Conservation (phyloP, 345 rosid species). For the Toxicodendron radicans region DNA sequence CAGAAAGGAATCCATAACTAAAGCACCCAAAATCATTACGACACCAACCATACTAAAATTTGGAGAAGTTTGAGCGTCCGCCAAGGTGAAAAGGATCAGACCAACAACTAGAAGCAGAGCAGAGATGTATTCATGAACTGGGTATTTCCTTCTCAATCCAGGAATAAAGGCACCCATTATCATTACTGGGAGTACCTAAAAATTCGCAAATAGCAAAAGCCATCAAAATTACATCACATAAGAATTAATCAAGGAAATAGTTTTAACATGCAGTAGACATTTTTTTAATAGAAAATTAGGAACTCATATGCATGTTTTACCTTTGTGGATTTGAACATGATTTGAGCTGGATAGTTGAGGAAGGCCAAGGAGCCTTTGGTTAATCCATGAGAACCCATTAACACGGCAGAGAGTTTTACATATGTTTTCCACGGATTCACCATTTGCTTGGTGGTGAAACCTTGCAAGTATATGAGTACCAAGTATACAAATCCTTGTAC, state of each 20-base stretch:
- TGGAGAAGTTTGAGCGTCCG: conserved; percentile 84
- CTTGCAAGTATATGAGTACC: conserved; percentile 63
- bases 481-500: conserved; percentile 86
- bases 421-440: conserved; percentile 89
- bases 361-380: conserved; percentile 85
- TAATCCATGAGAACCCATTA: conserved; percentile 88
- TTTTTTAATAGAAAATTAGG: background rate
- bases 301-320: conserved; percentile 26
- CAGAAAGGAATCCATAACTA: conserved; percentile 79
- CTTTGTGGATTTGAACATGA: conserved; percentile 95
- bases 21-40: conserved; percentile 74
- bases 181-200: conserved; percentile 83
- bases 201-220: background rate
- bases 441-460: conserved; percentile 80
- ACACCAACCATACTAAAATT: conserved; percentile 73
- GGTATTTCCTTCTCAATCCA: conserved; percentile 79
- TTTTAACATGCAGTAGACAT: background rate
- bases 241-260: background rate
- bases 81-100: conserved; percentile 73
- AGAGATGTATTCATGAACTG: conserved; percentile 68
- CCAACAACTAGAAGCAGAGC: conserved; percentile 77
- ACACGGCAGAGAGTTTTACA: conserved; percentile 73
- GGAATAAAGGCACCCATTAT: conserved; percentile 88
- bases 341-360: conserved; percentile 89
- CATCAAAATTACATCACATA: background rate